Evolutionary conservation across 2,329 filamentous ascomycete species (phyloP), one percentile per base, ranked within the genome.

Genomic region (Metarhizium brunneum): DNA sequence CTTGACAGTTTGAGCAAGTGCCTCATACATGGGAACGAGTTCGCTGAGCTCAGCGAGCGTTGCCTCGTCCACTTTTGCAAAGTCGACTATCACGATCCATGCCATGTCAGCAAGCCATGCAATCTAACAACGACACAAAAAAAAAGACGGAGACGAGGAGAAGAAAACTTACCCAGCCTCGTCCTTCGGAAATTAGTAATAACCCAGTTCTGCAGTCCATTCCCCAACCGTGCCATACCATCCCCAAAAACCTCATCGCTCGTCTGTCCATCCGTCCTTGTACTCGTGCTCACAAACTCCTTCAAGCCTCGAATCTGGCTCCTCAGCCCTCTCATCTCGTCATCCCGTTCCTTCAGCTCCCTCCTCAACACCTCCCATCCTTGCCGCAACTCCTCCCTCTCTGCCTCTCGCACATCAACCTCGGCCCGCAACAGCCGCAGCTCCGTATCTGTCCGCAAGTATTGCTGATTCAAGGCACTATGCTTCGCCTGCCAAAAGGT

Each of bases 171-270:
- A 80, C 78, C 72, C 50, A 86, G 69, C 69, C 79, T 86, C 13
- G 79, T 76, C 59, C 80, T 81, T 53, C 86, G 77, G 60, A 87
- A 90, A 65, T 87, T 81, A 30, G 81, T 79, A 62, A 90, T 83
- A 3, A 86, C 81, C 86, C 86, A 90, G 62, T 90, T 88, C 70
- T 89, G 85, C 61, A 88, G 69, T 29, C 85, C 81, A 62, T 88
- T 86, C 20, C 81, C 81, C 50, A 90, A 67, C 56, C 79, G 76
- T 52, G 77, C 74, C 74, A 87, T 81, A 10, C 77, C 75, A 52
- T 86, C 81, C 2, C 75, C 79, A 64, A 90, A 80, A 11, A 83
- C 81, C 67, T 86, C 83, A 63, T 90, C 87, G 58, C 83, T 84
- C 54, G 73, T 75, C 66, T 85, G 81, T 25, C 80, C 80, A 35